Evolutionary conservation across 306 rosid species (phyloP).

Genomic region (Luffa aegyptiaca): DNA sequence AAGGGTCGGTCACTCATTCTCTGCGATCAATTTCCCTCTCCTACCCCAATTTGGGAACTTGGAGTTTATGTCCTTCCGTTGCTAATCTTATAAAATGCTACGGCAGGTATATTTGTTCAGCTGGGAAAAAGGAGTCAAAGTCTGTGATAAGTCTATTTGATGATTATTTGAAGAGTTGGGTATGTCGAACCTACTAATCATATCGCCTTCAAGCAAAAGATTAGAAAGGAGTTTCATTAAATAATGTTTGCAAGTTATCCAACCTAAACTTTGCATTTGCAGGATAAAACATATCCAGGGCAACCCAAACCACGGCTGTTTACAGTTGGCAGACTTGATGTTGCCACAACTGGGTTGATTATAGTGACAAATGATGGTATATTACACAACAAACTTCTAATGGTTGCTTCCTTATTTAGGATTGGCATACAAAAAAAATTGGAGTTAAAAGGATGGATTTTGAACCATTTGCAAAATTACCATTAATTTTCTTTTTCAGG

Average conservation of each 20-base stretch:
- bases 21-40: slow-evolving; percentile 1
- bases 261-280: slow-evolving; percentile 12
- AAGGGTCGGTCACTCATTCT: slow-evolving; percentile 52
- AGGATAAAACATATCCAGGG: slow-evolving; percentile 63
- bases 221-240: not conserved
- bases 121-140: slow-evolving; percentile 67
- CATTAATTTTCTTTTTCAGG: slow-evolving; percentile 29
- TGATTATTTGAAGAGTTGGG: slow-evolving; percentile 67
- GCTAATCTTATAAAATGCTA: not conserved
- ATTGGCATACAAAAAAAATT: not conserved
- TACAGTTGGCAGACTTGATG: slow-evolving; percentile 96
- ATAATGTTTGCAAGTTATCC: not conserved
- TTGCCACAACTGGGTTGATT: slow-evolving; percentile 89
- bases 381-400: not conserved
- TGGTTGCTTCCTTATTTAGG: not conserved
- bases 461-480: not conserved
- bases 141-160: slow-evolving; percentile 64
- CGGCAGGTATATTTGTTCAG: slow-evolving; percentile 75
- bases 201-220: not conserved
- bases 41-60: not conserved
- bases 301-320: slow-evolving; percentile 63
- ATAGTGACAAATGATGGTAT: slow-evolving; percentile 90
- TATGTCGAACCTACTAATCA: slow-evolving; percentile 24
- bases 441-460: not conserved
- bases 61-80: not conserved